A percentile compares a stretch with the other conserved stretches of the same genome.
These are phyloP conservation scores for Daldinia loculata DNA, from an alignment of 495 filamentous ascomycete genomes.

Conservation along the genomic window DNA sequence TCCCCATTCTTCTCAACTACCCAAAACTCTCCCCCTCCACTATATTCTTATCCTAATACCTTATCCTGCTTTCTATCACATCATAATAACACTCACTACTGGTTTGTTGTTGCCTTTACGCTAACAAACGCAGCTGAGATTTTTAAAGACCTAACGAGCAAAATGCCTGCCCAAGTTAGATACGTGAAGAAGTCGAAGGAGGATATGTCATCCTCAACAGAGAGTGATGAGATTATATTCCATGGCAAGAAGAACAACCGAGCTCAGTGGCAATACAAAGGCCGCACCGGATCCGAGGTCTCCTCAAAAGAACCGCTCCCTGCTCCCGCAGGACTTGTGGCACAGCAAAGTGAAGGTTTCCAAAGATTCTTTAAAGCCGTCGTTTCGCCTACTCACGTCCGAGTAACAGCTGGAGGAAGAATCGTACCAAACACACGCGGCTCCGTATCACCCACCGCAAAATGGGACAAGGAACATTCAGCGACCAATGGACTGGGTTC, in stretches of 20 bases:
- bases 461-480: constrained; percentile 50
- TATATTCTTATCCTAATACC: neutral
- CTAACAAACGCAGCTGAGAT: constrained; percentile 26
- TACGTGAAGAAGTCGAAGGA: constrained; percentile 34
- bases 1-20: neutral
- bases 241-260: constrained; percentile 38
- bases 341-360: constrained; percentile 63
- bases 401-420: constrained; percentile 63
- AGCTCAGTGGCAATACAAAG: constrained; percentile 54
- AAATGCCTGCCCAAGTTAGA: constrained; percentile 10
- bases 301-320: constrained; percentile 51
- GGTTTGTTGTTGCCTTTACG: neutral
- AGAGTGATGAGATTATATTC: constrained; percentile 37
- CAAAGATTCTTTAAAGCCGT: constrained; percentile 65
- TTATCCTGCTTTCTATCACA: neutral
- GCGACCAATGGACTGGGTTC: constrained; percentile 28
- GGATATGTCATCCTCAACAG: constrained; percentile 33
- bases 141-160: constrained; percentile 23
- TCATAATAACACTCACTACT: neutral
- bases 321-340: constrained; percentile 54
- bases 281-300: constrained; percentile 51
- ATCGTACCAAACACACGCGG: constrained; percentile 66
- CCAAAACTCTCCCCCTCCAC: neutral
- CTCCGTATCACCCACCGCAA: constrained; percentile 54
- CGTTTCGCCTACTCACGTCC: constrained; percentile 62